Evolutionary conservation across 495 filamentous ascomycete species (phyloP), one percentile per base, ranked within the genome.

Genomic region (Cladorrhinum samala): DNA sequence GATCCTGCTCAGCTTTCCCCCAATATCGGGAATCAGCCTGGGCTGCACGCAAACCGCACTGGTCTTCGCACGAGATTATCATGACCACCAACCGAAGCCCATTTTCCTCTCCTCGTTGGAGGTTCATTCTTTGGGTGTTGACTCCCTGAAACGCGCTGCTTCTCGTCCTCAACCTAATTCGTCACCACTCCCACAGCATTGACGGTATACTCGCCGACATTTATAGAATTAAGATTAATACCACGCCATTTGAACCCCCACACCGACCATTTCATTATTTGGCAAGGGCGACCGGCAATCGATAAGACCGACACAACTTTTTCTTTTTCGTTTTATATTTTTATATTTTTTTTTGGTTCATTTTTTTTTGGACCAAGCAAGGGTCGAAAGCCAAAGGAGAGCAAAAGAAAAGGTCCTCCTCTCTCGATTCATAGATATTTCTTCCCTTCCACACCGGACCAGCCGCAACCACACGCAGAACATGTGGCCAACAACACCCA

Each of bases 61-160:
- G 49, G 52, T 51, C 50, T 61, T 54, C 51, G 52, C 56, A 65
- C 57, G 57, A 68, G 60, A 71, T 63, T 78, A 80, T 79, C 77
- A 80, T 80, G 77, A 79, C 71, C 68, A 71, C 71, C 73, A 72
- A 74, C 69, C 72, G 67, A 68, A 69, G 68, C 53, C 70, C 70
- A 59, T 66, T 76, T 67, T 68, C 64, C 65, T 78, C 74, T 77
- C 77, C 76, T 69, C 67, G 70, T 61, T 74, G 77, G 77, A 81
- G 77, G 66, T 72, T 76, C 58, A 61, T 73, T 68, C 67, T 71
- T 67, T 70, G 72, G 72, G 72, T 72, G 48, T 65, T 72, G 59
- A 74, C 70, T 44, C 72, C 71, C 63, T 77, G 68, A 76, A 58
- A 54, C 49, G 33, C 45, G 39, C 17, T 40, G 16, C 27, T 52